A percentile compares a stretch with the other conserved stretches of the same genome.
Conservation (phyloP, 2,329 filamentous ascomycete species). For the Alternaria rosae region DNA sequence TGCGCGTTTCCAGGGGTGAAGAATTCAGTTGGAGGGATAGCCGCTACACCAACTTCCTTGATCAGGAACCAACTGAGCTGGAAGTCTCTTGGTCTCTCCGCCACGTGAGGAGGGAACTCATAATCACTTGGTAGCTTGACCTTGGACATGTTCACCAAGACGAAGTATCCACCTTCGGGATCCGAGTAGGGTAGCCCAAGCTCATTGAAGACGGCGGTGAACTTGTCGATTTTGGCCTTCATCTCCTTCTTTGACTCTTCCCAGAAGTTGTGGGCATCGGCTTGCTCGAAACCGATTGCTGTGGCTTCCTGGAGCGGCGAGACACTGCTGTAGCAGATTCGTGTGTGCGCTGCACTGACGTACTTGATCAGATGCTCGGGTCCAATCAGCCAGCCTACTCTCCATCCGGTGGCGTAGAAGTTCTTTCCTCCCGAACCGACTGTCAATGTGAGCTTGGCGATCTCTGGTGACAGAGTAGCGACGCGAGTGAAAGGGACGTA, state of each 20-base stretch:
- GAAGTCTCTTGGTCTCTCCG: constrained; percentile 86
- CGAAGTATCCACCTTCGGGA: constrained; percentile 96
- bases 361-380: constrained; percentile 88
- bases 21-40: constrained; percentile 96
- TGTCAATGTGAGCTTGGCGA: constrained; percentile 86
- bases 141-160: constrained; percentile 90
- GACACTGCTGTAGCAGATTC: constrained; percentile 94
- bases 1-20: constrained; percentile 85
- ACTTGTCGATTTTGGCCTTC: constrained; percentile 85
- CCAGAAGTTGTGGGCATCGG: constrained; percentile 88
- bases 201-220: constrained; percentile 71
- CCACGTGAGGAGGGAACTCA: constrained; percentile 88
- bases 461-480: constrained; percentile 87
- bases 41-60: constrained; percentile 92
- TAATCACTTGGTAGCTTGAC: constrained; percentile 85
- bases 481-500: constrained; percentile 96
- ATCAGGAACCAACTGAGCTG: constrained; percentile 97
- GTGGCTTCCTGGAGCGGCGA: constrained; percentile 94
- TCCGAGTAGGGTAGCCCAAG: constrained; percentile 73
- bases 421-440: constrained; percentile 97
- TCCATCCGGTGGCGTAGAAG: constrained; percentile 98
- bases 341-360: constrained; percentile 89
- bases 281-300: constrained; percentile 92
- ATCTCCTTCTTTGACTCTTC: constrained; percentile 82
- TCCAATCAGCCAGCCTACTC: constrained; percentile 93